Base-by-base conservation (phyloP, 2,329 filamentous ascomycete genomes). In the Ceratocystis huliohia region DNA sequence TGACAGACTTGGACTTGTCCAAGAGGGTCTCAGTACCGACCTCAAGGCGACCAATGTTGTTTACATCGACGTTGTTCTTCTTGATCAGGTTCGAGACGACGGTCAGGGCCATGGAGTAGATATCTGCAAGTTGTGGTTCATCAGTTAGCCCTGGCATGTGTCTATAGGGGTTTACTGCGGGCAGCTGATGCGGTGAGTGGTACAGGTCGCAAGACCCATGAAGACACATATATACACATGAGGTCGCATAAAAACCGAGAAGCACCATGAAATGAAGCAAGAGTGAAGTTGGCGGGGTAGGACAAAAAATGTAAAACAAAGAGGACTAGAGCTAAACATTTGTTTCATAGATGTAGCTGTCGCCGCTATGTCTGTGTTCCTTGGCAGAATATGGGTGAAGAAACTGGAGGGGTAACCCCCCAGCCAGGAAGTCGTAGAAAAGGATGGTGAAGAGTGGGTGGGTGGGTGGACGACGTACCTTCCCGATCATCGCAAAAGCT, bases 1-100 rank as follows among this genome's bases (percentile, higher is more conserved):
- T 93, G 79, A 92, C 89, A 59, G 89, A 92, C 82, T 93, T 93
- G 75, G 89, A 92, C 81, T 93, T 93, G 83, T 93, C 89, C 73
- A 93, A 80, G 66, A 93, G 80, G 70, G 89, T 93, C 82, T 93
- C 89, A 65, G 89, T 93, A 73, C 89, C 89, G 73, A 93, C 89
- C 79, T 93, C 89, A 73, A 93, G 81, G 72, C 88, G 87, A 71
- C 89, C 89, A 74, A 93, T 85, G 69, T 85, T 85, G 77, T 87
- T 86, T 73, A 84, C 78, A 77, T 94, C 88, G 77, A 94, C 86
- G 73, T 86, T 85, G 83, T 93, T 92, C 77, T 93, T 93, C 77
- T 84, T 84, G 73, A 94, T 80, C 70, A 94, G 85, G 74, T 85
- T 88, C 72, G 88, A 88, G 70, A 87, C 83, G 70, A 84, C 89